These are phyloP conservation scores for Bryoerythrophyllum caledonicum DNA, from an alignment of 225 moss, liverwort and hornwort genomes.

Conservation along the genomic window DNA sequence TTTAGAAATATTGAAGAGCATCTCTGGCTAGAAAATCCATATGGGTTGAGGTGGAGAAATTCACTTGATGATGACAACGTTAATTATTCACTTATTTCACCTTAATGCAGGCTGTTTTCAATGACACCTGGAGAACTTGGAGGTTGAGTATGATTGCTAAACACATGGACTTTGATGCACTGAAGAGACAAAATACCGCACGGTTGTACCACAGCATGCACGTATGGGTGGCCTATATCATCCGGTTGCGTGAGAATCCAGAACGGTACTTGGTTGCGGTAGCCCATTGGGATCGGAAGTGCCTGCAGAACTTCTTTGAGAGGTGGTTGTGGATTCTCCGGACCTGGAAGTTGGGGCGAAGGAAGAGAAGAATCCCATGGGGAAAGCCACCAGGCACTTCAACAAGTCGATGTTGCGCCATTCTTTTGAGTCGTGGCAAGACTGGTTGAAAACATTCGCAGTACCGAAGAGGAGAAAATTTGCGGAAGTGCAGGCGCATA, in stretches of 20 bases:
- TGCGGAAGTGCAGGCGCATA: conserved; percentile 73
- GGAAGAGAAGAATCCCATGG: conserved; percentile 60
- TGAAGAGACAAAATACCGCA: conserved; percentile 44
- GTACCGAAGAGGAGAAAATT: conserved; percentile 73
- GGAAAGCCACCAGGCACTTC: conserved; percentile 53
- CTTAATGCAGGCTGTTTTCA: conserved; percentile 14
- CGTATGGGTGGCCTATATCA: conserved; percentile 61
- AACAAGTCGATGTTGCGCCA: conserved; percentile 39
- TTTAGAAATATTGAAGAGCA: neutral
- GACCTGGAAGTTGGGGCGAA: conserved; percentile 49
- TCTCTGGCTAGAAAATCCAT: neutral
- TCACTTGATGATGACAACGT: neutral
- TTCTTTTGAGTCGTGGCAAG: conserved; percentile 54
- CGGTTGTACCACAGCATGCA: conserved; percentile 53
- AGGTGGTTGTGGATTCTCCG: conserved; percentile 52
- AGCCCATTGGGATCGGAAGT: conserved; percentile 54
- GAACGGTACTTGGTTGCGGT: conserved; percentile 48
- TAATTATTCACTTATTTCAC: neutral
- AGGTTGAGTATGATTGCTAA: conserved; percentile 49
- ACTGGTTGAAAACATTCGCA: conserved; percentile 63
- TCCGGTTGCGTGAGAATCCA: conserved; percentile 53
- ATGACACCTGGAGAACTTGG: conserved; percentile 61
- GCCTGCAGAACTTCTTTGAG: conserved; percentile 42
- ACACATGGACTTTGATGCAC: conserved; percentile 42
- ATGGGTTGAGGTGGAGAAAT: neutral